These are phyloP conservation scores for Fusarium proliferatum DNA, from an alignment of 2,329 filamentous ascomycete genomes.

Conservation along the genomic window DNA sequence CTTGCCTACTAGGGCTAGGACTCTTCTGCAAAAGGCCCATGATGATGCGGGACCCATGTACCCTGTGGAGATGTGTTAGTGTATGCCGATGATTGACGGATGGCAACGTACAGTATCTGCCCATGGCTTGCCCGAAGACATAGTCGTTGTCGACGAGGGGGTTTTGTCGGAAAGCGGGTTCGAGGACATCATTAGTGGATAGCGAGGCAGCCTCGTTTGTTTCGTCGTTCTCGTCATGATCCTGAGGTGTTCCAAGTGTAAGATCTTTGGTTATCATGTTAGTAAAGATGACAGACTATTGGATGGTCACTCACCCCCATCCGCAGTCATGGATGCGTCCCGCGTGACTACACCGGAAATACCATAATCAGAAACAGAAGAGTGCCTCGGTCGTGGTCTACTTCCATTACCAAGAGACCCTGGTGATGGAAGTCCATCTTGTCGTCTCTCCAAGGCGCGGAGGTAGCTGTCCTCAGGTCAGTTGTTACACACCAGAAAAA, in stretches of 20 bases:
- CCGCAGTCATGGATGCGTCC: neutral
- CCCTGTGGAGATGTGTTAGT: conserved; percentile 11
- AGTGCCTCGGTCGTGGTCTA: conserved; percentile 19
- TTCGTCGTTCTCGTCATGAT: neutral
- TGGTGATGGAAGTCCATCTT: conserved; percentile 27
- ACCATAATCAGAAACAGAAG: conserved; percentile 36
- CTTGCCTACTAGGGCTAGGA: conserved; percentile 40
- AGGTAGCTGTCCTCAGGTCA: conserved; percentile 30
- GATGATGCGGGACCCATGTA: conserved; percentile 45
- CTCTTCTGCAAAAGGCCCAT: conserved; percentile 43
- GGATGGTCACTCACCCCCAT: conserved; percentile 3
- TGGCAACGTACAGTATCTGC: conserved; percentile 25
- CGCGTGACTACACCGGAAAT: conserved; percentile 2
- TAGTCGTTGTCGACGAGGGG: conserved; percentile 43
- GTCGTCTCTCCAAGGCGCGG: conserved; percentile 35
- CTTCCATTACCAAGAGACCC: neutral
- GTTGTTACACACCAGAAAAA: too few species aligned
- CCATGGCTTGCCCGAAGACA: conserved; percentile 37
- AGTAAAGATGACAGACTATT: neutral
- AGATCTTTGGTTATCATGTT: neutral
- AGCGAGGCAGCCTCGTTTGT: neutral
- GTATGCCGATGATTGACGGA: neutral
- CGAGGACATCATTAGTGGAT: conserved; percentile 21
- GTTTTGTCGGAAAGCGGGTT: conserved; percentile 41
- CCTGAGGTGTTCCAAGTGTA: conserved; percentile 18